phyloP scores from a whole-genome alignment of 805 yeast genomes.

The Wickerhamiella parazyma region DNA sequence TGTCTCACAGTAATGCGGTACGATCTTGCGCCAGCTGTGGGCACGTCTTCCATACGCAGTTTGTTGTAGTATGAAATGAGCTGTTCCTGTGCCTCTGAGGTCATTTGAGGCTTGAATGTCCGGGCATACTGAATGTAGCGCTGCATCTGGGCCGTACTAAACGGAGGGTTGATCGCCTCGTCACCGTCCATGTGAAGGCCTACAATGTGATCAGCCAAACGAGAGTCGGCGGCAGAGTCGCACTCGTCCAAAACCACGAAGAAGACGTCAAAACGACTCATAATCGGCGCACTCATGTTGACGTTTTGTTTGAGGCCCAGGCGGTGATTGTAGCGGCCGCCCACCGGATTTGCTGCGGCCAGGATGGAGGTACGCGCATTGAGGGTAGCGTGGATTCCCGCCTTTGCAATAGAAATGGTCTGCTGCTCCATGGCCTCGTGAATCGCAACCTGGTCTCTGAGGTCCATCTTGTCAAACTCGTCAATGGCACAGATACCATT shows the following conservation, averaged over 20 bases:
- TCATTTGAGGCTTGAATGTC: slow-evolving; percentile 82
- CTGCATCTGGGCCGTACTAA: slow-evolving; percentile 70
- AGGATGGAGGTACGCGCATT: slow-evolving; percentile 92
- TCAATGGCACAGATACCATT: slow-evolving; percentile 98
- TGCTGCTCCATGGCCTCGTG: slow-evolving; percentile 99
- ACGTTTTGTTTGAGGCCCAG: slow-evolving; percentile 71
- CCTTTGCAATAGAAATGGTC: slow-evolving; percentile 95
- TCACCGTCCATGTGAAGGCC: slow-evolving; percentile 84
- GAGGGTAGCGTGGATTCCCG: slow-evolving; percentile 95
- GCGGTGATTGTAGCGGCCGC: slow-evolving; percentile 90
- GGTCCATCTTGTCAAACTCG: slow-evolving; percentile 96
- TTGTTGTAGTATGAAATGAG: slow-evolving; percentile 72
- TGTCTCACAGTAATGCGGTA: slow-evolving; percentile 96
- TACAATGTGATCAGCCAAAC: slow-evolving; percentile 84
- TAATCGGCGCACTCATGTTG: slow-evolving; percentile 94
- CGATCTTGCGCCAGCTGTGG: slow-evolving; percentile 65
- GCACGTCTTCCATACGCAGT: slow-evolving; percentile 79
- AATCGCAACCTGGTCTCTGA: slow-evolving; percentile 91
- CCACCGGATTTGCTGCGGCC: slow-evolving; percentile 98
- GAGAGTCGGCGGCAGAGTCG: slow-evolving; percentile 79
- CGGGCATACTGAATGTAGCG: slow-evolving; percentile 85
- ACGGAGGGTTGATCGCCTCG: slow-evolving; percentile 81
- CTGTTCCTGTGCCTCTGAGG: slow-evolving; percentile 62
- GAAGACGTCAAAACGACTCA: slow-evolving; percentile 94
- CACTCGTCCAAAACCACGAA: slow-evolving; percentile 92